Evolutionary conservation across 768 basidiomycete genomes (phyloP).

Genomic region (Agrocybe chaxingu): DNA sequence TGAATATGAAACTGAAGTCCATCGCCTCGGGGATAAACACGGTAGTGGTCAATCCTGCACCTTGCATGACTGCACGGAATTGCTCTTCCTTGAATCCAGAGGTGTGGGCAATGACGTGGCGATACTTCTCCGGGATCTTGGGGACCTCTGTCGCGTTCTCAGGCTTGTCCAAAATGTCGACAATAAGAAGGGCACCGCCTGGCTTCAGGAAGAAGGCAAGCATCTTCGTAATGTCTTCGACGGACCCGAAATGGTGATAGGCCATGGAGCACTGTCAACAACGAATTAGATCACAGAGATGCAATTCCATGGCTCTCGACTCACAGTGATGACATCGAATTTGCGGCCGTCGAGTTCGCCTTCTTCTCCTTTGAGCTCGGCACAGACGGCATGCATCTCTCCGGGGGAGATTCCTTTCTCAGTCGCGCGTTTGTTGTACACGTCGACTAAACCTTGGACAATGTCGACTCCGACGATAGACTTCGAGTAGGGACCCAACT

Average conservation of each 20-base stretch:
- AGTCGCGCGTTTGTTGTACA: slow-evolving; percentile 54
- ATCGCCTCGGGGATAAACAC: too few species aligned
- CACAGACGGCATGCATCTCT: slow-evolving; percentile 64
- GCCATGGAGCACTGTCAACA: slow-evolving; percentile 51
- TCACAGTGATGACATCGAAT: slow-evolving; percentile 72
- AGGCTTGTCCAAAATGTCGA: slow-evolving; percentile 38
- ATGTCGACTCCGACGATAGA: slow-evolving; percentile 74
- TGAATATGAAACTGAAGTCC: too few species aligned
- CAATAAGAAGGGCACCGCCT: slow-evolving; percentile 51
- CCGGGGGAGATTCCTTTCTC: slow-evolving; percentile 63
- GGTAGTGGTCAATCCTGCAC: too few species aligned
- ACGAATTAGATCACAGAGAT: too few species aligned
- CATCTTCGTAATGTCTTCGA: slow-evolving; percentile 41
- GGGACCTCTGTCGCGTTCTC: too few species aligned
- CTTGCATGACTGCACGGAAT: too few species aligned
- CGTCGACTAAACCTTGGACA: slow-evolving; percentile 65
- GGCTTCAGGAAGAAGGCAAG: slow-evolving; percentile 54
- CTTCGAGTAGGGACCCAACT: slow-evolving; percentile 57
- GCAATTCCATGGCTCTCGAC: slow-evolving; percentile 15
- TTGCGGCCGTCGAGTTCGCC: slow-evolving; percentile 47
- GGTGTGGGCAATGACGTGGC: too few species aligned
- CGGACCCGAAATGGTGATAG: slow-evolving; percentile 60
- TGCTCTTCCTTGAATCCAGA: too few species aligned
- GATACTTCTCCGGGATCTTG: too few species aligned
- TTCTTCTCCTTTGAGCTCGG: slow-evolving; percentile 43